Evolutionary conservation across 2,329 filamentous ascomycete species (phyloP), one percentile per base, ranked within the genome.

Genomic region (Alternaria sp.): DNA sequence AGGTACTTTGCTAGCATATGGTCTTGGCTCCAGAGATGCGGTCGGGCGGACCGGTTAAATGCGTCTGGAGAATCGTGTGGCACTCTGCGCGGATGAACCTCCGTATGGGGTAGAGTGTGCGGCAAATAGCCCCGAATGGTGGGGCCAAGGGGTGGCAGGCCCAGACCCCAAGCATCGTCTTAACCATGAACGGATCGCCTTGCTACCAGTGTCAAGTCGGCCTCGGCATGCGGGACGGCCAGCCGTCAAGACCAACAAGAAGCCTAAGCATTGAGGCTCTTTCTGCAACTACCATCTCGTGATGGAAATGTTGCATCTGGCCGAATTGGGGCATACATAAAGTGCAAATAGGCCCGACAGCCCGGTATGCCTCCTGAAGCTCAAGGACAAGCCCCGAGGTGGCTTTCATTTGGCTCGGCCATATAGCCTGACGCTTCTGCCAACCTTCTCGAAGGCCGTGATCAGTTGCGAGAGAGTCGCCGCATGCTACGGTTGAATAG

Each of bases 21-120:
- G 50, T 56, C 63, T 63, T 66, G 62, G 62, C 57, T 56, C 42
- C 57, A 69, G 59, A 51, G 31, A 29, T 58, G 60, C 66, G 69
- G 69, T 63, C 64, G 51, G 67, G 56, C 68, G 68, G 70, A 71
- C 70, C 72, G 72, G 71, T 44, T 74, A 74, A 73, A 68, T 72
- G 42, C 61, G 40, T 54, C 34, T 50, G 53, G 49, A 57, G 49
- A 67, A 52, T 63, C 26, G 46, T 64, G 61, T 67, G 64, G 59
- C 57, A 57, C 60, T 65, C 48, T 61, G 60, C 50, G 55, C 63
- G 66, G 63, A 50, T 63, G 54, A 64, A 48, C 40, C 57, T 58
- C 65, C 53, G 60, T 60, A 66, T 67, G 60, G 59, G 61, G 67
- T 65, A 69, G 58, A 67, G 62, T 62, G 65, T 41, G 54, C 60